Evolutionary conservation across 2,329 filamentous ascomycete species (phyloP).

Genomic region (Fusarium stilboides): DNA sequence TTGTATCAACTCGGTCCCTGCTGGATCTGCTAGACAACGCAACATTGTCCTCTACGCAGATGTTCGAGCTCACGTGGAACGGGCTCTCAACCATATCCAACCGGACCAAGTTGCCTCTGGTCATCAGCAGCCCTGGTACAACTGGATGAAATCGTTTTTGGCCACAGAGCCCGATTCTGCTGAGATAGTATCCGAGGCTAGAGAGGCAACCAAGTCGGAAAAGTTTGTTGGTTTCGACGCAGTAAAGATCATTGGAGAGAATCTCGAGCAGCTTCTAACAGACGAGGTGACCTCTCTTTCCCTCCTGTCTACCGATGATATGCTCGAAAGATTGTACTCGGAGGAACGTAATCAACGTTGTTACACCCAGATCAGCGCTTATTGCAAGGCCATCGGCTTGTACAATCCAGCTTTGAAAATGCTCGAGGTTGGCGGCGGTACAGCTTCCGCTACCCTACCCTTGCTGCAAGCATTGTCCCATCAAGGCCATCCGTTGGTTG

Average conservation of each 20-base stretch:
- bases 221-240: constrained; percentile 10
- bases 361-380: too few species aligned
- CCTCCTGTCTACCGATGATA: constrained; percentile 2
- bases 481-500: not conserved
- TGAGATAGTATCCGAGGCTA: constrained; percentile 1
- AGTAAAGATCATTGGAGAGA: constrained; percentile 11
- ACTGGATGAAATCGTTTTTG: constrained; percentile 12
- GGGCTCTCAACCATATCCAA: not conserved
- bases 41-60: constrained; percentile 2
- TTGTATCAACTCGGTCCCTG: constrained; percentile 3
- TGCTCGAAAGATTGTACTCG: not conserved
- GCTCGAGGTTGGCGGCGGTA: too few species aligned
- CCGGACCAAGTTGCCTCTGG: constrained; percentile 5
- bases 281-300: constrained; percentile 8
- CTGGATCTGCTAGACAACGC: not conserved
- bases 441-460: too few species aligned
- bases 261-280: constrained; percentile 7
- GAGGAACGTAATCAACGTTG: too few species aligned
- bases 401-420: too few species aligned
- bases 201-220: constrained; percentile 9
- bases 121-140: constrained; percentile 7
- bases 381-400: not conserved
- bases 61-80: constrained; percentile 3
- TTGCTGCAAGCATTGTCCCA: not conserved
- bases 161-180: not conserved